Percentiles rank a stretch among this genome's conserved stretches.
Evolutionary conservation across 2,329 filamentous ascomycete species (phyloP).

Genomic region (Colletotrichum orchidophilum): DNA sequence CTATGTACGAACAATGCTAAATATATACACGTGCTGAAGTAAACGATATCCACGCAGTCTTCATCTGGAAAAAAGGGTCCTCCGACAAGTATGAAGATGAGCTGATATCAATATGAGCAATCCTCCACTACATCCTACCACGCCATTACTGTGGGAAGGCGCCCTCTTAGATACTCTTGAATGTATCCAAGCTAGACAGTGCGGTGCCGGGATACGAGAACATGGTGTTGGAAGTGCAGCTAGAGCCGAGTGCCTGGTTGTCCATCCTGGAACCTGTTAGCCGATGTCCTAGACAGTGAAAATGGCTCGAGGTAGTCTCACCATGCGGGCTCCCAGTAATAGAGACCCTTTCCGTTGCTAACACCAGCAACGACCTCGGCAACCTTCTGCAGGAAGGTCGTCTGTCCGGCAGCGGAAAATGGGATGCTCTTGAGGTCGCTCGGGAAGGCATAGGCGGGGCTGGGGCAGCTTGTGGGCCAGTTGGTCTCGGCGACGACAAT

Average conservation of each 20-base stretch:
- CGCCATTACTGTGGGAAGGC: not conserved
- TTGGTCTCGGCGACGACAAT: conserved; percentile 76
- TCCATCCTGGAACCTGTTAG: conserved; percentile 49
- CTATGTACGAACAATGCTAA: not conserved
- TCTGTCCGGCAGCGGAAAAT: conserved; percentile 70
- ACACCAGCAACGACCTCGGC: conserved; percentile 64
- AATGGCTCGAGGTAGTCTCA: not conserved
- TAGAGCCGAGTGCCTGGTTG: conserved; percentile 71
- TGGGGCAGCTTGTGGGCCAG: conserved; percentile 73
- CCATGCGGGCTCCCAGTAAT: conserved; percentile 80
- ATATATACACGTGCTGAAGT: not conserved
- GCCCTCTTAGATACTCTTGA: conserved; percentile 54
- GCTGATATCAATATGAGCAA: not conserved
- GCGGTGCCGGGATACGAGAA: conserved; percentile 64
- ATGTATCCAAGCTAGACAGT: conserved; percentile 65
- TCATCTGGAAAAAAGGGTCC: not conserved
- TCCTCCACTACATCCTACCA: not conserved
- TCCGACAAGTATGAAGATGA: not conserved
- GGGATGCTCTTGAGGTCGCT: conserved; percentile 68
- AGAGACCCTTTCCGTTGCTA: conserved; percentile 66
- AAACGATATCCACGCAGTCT: not conserved
- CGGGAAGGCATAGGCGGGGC: conserved; percentile 67
- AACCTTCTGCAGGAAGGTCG: conserved; percentile 67
- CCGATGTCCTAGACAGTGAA: not conserved
- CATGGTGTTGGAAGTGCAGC: conserved; percentile 71